Base-by-base conservation (phyloP, 1,284 basidiomycete genomes). In the Ceratobasidium sp. region DNA sequence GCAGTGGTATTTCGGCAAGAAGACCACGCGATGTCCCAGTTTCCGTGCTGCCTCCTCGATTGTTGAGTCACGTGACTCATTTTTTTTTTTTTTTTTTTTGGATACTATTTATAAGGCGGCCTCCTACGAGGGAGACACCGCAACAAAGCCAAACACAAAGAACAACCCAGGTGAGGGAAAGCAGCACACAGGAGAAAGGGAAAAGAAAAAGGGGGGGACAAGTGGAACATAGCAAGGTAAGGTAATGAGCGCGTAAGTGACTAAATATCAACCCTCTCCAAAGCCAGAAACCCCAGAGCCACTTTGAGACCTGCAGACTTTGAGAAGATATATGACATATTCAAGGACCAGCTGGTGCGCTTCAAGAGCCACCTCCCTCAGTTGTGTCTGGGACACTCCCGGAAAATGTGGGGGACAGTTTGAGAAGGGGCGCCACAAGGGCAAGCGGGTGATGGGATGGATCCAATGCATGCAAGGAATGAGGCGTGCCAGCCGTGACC, bases 1-100 rank as follows among this genome's bases (percentile, higher is more conserved):
- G 20, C 38, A 56, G 32, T 50, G 22, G 38, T 8, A 70, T 31
- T 62, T 49, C 13, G 49, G 34, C 13, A 62, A 62, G 50, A 70
- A 68, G 5, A 72, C 13, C 4, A 53, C 53, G 15, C 13, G 45
- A 35, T 45, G 40, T 29, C 71, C 71, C 20, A 38, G 35, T 20
- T 35, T 25, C 25, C 27, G 43, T 15, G 65, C 54, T 0, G 47
- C 10, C 2, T 43, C 49, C 27, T 70, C 53, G 0, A 70, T 35
- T 32, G 20, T 60, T 1, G 69, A 68, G 3, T 55, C n/a, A n/a
- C n/a, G n/a, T n/a, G n/a, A n/a, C n/a, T n/a, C n/a, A n/a, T n/a
- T n/a, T n/a, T n/a, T n/a, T n/a, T n/a, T n/a, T n/a, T n/a, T n/a
- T n/a, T n/a, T n/a, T n/a, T n/a, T n/a, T n/a, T n/a, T n/a, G n/a